Conservation (phyloP, 306 rosid species). For the Vachellia collinsii region DNA sequence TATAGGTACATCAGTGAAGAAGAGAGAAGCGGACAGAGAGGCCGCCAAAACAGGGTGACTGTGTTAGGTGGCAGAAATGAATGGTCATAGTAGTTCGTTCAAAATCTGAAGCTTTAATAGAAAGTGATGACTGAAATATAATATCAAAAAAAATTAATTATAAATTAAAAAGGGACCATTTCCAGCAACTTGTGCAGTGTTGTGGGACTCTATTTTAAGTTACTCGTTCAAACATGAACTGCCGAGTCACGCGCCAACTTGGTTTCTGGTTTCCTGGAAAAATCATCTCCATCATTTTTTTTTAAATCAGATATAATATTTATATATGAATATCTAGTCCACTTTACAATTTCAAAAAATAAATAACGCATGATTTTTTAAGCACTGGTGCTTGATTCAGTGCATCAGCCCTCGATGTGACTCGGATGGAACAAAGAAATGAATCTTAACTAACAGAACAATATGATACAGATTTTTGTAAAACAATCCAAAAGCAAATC, state of each 20-base stretch:
- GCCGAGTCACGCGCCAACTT: slow-evolving; percentile 1
- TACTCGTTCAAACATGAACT: slow-evolving; percentile 47
- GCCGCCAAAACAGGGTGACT: neutral
- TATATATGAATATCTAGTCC: too few species aligned
- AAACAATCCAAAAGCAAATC: neutral
- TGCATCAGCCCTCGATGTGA: slow-evolving; percentile 8
- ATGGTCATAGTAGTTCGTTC: slow-evolving; percentile 25
- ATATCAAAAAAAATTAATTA: neutral
- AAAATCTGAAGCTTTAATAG: neutral
- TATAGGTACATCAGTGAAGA: neutral
- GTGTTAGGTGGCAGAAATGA: slow-evolving; percentile 9
- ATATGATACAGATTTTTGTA: neutral
- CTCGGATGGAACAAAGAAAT: neutral
- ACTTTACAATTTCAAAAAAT: neutral
- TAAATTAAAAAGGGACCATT: neutral
- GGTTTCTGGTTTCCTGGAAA: slow-evolving; percentile 29
- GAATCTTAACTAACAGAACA: neutral
- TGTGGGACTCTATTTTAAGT: neutral
- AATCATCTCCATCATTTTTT: neutral
- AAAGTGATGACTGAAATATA: neutral
- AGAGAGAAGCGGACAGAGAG: too few species aligned
- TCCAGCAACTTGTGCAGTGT: neutral
- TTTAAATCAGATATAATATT: neutral
- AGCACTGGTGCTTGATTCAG: neutral
- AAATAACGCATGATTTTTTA: neutral